Conservation (phyloP, 257 asterid species). For the Solanum clarkiae region DNA sequence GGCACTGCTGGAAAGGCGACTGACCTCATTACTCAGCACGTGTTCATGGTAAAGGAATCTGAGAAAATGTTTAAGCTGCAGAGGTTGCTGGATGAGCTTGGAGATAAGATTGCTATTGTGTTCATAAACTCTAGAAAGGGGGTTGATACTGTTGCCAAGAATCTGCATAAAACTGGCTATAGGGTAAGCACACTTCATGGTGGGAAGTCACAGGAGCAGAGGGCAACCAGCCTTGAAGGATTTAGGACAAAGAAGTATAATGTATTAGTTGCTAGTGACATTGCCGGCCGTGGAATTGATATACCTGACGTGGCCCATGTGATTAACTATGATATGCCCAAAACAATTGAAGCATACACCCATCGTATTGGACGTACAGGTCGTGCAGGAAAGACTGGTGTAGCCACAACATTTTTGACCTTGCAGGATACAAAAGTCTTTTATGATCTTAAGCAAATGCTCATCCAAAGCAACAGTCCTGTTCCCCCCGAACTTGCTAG, state of each 20-base stretch:
- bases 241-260: slow-evolving; percentile 42
- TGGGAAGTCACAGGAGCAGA: slow-evolving; percentile 51
- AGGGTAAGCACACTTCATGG: slow-evolving; percentile 53
- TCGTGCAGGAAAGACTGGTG: slow-evolving; percentile 30
- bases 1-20: slow-evolving; percentile 55
- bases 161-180: slow-evolving; percentile 25
- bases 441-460: slow-evolving; percentile 27
- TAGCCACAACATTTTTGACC: slow-evolving; percentile 52
- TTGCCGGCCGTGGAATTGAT: slow-evolving; percentile 59
- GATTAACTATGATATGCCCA: slow-evolving; percentile 42
- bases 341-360: neutral
- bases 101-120: slow-evolving; percentile 47
- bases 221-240: slow-evolving; percentile 48
- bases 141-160: slow-evolving; percentile 36
- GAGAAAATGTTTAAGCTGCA: slow-evolving; percentile 37
- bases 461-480: slow-evolving; percentile 25
- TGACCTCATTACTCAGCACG: slow-evolving; percentile 36
- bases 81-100: slow-evolving; percentile 35
- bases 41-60: slow-evolving; percentile 34
- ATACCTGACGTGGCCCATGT: slow-evolving; percentile 55
- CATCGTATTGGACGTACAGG: neutral
- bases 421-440: slow-evolving; percentile 33
- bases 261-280: slow-evolving; percentile 52
- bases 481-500: neutral
- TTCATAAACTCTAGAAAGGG: slow-evolving; percentile 36